Evolutionary conservation across 331 rosid genomes (phyloP).

Genomic region (Arachis monticola): DNA sequence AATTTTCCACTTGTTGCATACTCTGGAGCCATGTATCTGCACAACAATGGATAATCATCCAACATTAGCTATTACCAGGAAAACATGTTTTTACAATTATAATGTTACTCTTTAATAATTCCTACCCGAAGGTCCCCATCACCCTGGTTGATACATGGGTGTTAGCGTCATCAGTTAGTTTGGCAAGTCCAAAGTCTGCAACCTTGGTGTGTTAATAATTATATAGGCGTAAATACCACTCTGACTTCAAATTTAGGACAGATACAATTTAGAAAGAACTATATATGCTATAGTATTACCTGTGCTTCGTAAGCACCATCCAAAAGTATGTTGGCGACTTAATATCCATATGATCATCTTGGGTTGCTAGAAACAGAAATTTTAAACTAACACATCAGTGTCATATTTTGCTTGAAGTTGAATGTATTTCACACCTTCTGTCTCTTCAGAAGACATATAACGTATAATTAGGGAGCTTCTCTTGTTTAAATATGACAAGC

Average conservation of each 20-base stretch:
- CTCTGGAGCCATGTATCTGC: constrained; percentile 97
- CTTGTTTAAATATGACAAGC: too few relatives aligned
- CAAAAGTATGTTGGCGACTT: constrained; percentile 89
- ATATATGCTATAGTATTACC: constrained; percentile 45
- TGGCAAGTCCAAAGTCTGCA: constrained; percentile 98
- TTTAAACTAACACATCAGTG: neutral
- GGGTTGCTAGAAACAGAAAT: constrained; percentile 71
- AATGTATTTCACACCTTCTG: too few relatives aligned
- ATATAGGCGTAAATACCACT: constrained; percentile 34
- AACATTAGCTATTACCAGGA: neutral
- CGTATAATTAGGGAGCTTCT: too few relatives aligned
- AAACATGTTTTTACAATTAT: too few relatives aligned
- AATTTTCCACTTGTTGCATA: constrained; percentile 94
- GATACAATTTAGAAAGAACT: neutral
- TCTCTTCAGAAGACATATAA: too few relatives aligned
- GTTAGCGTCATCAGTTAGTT: constrained; percentile 64
- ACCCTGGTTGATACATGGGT: constrained; percentile 96
- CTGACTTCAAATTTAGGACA: constrained; percentile 3
- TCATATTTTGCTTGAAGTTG: too few relatives aligned
- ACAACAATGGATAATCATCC: neutral
- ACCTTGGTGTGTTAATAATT: constrained; percentile 67
- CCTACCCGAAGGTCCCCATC: constrained; percentile 91
- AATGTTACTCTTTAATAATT: too few relatives aligned
- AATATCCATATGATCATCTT: constrained; percentile 87
- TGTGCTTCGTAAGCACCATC: constrained; percentile 82